A percentile compares a stretch with the other conserved stretches of the same genome.
Evolutionary conservation across 345 rosid species (phyloP).

Genomic region (Isatis tinctoria): DNA sequence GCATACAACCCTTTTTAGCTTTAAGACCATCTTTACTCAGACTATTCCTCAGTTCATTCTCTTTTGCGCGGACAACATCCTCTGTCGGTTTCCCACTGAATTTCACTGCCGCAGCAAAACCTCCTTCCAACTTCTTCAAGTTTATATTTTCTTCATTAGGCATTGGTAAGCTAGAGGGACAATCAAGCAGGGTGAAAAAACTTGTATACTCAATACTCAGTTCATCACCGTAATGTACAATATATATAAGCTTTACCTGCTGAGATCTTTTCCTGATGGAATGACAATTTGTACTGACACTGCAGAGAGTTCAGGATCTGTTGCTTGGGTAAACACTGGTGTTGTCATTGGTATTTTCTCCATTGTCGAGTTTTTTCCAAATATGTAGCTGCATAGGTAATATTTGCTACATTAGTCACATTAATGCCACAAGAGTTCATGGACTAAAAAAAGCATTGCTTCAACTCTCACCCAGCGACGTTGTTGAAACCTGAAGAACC

Average conservation of each 20-base stretch:
- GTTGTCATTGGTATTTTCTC: slow-evolving; percentile 79
- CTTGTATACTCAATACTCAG: background rate
- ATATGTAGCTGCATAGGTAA: slow-evolving; percentile 52
- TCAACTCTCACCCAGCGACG: slow-evolving; percentile 57
- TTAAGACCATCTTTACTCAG: slow-evolving; percentile 59
- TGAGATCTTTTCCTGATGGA: slow-evolving; percentile 61
- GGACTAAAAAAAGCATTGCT: background rate
- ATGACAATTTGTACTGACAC: slow-evolving; percentile 83
- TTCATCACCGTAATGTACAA: background rate
- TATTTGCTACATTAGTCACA: background rate
- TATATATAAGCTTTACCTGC: slow-evolving; percentile 38
- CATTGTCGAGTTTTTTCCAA: slow-evolving; percentile 55
- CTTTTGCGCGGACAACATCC: slow-evolving; percentile 52
- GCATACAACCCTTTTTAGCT: slow-evolving; percentile 62
- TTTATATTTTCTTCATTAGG: slow-evolving; percentile 57
- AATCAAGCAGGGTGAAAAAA: background rate
- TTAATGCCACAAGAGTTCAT: background rate
- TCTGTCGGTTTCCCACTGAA: slow-evolving; percentile 86
- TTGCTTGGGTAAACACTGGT: slow-evolving; percentile 72
- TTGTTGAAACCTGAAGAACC: slow-evolving; percentile 72
- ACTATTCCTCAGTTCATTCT: slow-evolving; percentile 50
- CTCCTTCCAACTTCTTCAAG: slow-evolving; percentile 67
- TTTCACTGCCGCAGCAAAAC: slow-evolving; percentile 66
- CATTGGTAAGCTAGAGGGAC: slow-evolving; percentile 55
- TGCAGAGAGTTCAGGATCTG: slow-evolving; percentile 42